Conservation (phyloP, 1,284 basidiomycete species). For the Irpex sp. region DNA sequence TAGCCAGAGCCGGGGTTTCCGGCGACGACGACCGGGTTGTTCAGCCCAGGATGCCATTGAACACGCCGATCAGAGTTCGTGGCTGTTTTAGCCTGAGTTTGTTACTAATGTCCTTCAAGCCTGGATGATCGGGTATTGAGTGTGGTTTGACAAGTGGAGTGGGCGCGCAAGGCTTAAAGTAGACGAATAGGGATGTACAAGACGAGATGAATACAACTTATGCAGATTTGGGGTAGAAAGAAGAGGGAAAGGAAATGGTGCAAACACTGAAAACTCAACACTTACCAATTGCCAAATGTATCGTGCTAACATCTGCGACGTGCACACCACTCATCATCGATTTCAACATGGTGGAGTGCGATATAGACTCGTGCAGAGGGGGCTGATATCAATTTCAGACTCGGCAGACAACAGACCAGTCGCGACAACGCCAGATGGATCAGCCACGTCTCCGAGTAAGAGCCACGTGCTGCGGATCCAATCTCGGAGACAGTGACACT, state of each 20-base stretch:
- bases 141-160: no score
- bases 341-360: constrained; percentile 7
- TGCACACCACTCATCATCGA: not conserved
- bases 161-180: no score
- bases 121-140: no score
- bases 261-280: not conserved
- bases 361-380: constrained; percentile 7
- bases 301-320: not conserved
- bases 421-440: not conserved
- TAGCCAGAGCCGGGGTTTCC: constrained; percentile 30
- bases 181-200: no score
- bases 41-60: constrained; percentile 66
- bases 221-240: no score
- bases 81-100: constrained; percentile 19
- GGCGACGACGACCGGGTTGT: constrained; percentile 66
- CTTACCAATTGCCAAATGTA: constrained; percentile 10
- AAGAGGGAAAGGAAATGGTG: no score
- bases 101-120: not conserved
- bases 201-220: no score
- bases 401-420: constrained; percentile 1
- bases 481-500: constrained; percentile 20
- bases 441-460: not conserved
- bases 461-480: constrained; percentile 1
- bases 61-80: constrained; percentile 54
- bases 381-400: constrained; percentile 5